These are phyloP conservation scores for Crepidotus variabilis DNA, from an alignment of 768 basidiomycete genomes.

Conservation along the genomic window DNA sequence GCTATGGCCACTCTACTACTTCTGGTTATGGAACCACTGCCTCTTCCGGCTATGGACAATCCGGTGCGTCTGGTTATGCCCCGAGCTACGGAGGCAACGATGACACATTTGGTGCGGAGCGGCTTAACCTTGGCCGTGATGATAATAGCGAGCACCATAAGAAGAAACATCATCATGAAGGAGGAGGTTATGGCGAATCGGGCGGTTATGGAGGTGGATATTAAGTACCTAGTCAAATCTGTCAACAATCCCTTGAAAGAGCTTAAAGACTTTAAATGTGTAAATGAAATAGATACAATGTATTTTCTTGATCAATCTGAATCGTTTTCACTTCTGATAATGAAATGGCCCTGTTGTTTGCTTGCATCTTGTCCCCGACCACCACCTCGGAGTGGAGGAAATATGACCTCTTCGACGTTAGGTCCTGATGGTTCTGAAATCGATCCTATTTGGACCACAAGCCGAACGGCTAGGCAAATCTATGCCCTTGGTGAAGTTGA, in stretches of 20 bases:
- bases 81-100: conserved; percentile 25
- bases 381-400: neutral
- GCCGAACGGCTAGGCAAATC: conserved; percentile 78
- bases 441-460: conserved; percentile 80
- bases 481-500: conserved; percentile 78
- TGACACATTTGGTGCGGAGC: conserved; percentile 52
- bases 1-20: neutral
- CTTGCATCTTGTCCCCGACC: neutral
- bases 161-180: conserved; percentile 11
- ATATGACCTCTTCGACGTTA: conserved; percentile 15
- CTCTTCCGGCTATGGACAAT: neutral
- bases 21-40: too few relatives aligned
- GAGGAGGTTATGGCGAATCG: neutral
- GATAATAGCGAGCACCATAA: conserved; percentile 30
- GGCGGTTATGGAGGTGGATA: neutral
- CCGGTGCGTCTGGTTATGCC: conserved; percentile 18
- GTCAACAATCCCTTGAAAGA: neutral
- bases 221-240: too few relatives aligned
- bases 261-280: too few relatives aligned
- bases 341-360: neutral
- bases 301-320: too few relatives aligned
- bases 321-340: too few relatives aligned
- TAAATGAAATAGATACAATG: too few relatives aligned
- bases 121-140: conserved; percentile 33
- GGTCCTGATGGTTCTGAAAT: conserved; percentile 41